These are phyloP conservation scores for Candida ficus DNA, from an alignment of 805 yeast genomes.

Conservation along the genomic window DNA sequence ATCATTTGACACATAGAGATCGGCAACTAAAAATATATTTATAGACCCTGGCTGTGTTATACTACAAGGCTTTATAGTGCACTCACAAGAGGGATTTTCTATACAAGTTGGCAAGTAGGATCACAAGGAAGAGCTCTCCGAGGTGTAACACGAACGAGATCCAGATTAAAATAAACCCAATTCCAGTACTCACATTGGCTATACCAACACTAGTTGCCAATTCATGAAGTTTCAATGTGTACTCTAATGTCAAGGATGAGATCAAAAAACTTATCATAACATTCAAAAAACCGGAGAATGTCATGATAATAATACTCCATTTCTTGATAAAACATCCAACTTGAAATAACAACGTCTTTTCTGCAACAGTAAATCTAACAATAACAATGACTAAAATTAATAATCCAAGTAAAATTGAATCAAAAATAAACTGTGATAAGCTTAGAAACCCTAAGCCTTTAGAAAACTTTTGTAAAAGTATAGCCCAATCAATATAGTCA, in stretches of 20 bases:
- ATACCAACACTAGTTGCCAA: slow-evolving; percentile 20
- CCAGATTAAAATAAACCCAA: slow-evolving; percentile 21
- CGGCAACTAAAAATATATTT: too few species aligned
- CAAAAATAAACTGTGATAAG: slow-evolving; percentile 9
- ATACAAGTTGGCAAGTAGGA: slow-evolving; percentile 19
- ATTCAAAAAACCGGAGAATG: slow-evolving; percentile 12
- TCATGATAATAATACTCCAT: slow-evolving; percentile 8
- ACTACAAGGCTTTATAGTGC: too few species aligned
- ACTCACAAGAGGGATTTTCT: slow-evolving; percentile 8
- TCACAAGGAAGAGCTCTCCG: slow-evolving; percentile 2
- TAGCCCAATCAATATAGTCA: slow-evolving; percentile 23
- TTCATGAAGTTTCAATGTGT: slow-evolving; percentile 15
- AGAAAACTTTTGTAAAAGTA: slow-evolving; percentile 23
- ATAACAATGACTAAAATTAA: background rate
- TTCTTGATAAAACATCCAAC: slow-evolving; percentile 2
- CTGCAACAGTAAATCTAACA: background rate
- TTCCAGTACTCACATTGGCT: slow-evolving; percentile 18
- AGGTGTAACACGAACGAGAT: slow-evolving; percentile 12
- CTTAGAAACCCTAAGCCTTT: slow-evolving; percentile 22
- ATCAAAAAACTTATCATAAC: slow-evolving; percentile 15
- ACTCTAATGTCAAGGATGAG: slow-evolving; percentile 23
- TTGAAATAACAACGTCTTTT: background rate
- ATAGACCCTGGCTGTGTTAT: too few species aligned
- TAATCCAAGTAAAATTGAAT: slow-evolving; percentile 1
- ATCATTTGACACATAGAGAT: too few species aligned